phyloP scores from a whole-genome alignment of 139 green algal species.

The Gonium pectorale region DNA sequence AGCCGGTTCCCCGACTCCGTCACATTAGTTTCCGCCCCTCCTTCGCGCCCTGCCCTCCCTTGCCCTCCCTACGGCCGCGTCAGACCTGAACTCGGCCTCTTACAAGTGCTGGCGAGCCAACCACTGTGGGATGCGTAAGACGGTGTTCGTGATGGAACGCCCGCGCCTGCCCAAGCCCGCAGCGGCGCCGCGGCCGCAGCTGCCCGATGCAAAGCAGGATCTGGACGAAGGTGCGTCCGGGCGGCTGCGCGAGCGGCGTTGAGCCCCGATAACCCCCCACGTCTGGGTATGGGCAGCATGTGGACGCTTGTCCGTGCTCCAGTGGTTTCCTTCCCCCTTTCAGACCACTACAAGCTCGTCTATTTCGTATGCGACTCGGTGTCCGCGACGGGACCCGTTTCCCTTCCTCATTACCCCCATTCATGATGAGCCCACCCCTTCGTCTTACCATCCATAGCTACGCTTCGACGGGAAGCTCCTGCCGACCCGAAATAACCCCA shows the following conservation, averaged over 20 bases:
- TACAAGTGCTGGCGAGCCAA: slow-evolving; percentile 21
- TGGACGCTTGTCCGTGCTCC: not conserved
- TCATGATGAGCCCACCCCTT: not conserved
- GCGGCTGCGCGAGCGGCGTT: not conserved
- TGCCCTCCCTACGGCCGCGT: not conserved
- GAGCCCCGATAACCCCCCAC: no score
- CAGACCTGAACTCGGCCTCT: not conserved
- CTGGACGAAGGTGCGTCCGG: slow-evolving; percentile 3
- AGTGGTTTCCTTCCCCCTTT: not conserved
- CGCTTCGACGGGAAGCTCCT: no score
- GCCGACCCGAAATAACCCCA: no score
- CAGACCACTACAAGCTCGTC: not conserved
- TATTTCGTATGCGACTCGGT: no score
- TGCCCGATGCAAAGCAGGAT: not conserved
- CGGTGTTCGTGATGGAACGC: not conserved
- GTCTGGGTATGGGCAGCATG: not conserved
- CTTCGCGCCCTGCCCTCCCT: not conserved
- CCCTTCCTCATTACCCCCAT: not conserved
- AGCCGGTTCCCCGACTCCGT: not conserved
- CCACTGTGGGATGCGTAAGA: not conserved
- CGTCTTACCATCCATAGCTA: not conserved
- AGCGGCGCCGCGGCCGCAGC: slow-evolving; percentile 5
- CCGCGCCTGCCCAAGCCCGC: not conserved
- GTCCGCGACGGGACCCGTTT: not conserved
- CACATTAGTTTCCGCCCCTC: not conserved